Evolutionary conservation across 768 basidiomycete genomes (phyloP).

Genomic region (Tubosaeta sp.): DNA sequence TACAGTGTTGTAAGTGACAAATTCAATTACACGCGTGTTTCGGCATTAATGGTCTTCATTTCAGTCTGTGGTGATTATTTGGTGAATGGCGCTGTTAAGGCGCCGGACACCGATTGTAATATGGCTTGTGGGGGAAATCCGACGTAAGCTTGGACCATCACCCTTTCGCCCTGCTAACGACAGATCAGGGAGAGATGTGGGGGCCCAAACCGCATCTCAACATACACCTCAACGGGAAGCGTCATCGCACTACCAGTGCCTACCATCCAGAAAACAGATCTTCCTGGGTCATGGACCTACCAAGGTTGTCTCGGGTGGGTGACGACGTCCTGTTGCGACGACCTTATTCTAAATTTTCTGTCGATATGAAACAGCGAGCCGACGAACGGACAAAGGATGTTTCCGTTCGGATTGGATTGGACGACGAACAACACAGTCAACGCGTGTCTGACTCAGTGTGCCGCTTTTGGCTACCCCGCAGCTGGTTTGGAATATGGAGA

Average conservation of each 20-base stretch:
- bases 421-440: constrained; percentile 57
- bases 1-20: constrained; percentile 42
- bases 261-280: constrained; percentile 44
- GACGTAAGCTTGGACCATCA: constrained; percentile 39
- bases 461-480: constrained; percentile 65
- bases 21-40: background rate
- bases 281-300: constrained; percentile 64
- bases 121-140: constrained; percentile 71
- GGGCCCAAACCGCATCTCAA: constrained; percentile 65
- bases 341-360: background rate
- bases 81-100: constrained; percentile 53
- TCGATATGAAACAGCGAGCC: constrained; percentile 40
- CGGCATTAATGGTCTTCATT: background rate
- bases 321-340: background rate
- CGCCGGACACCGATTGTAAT: constrained; percentile 52
- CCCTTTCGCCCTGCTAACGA: constrained; percentile 3
- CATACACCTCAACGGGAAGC: constrained; percentile 52
- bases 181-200: constrained; percentile 60
- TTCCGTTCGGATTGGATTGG: constrained; percentile 58
- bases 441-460: constrained; percentile 65
- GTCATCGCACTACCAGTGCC: constrained; percentile 54
- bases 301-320: constrained; percentile 63
- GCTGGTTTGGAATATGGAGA: constrained; percentile 66
- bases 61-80: constrained; percentile 69
- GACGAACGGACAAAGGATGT: constrained; percentile 38